Percentiles rank a stretch among this genome's conserved stretches.
These are phyloP conservation scores for Aurantiochytrium sp. DNA, from an alignment of 108 stramenopile species.

Conservation along the genomic window DNA sequence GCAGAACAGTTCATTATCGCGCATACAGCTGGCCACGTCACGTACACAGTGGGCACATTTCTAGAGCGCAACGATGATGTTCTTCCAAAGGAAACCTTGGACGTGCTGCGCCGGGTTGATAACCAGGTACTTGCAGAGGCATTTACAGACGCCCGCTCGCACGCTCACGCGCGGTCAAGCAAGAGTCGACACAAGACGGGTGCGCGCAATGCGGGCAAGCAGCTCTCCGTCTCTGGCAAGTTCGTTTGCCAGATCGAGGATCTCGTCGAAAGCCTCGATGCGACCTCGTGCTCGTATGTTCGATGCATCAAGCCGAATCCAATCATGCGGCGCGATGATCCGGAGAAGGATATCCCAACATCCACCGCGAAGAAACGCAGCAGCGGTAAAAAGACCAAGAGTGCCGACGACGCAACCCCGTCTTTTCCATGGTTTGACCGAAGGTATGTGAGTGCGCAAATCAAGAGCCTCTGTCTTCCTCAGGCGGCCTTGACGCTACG, in stretches of 20 bases:
- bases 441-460: conserved; percentile 36
- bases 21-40: conserved; percentile 56
- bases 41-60: conserved; percentile 46
- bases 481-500: conserved; percentile 46
- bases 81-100: conserved; percentile 16
- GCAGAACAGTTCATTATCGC: conserved; percentile 35
- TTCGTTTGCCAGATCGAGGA: conserved; percentile 38
- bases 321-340: not conserved
- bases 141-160: not conserved
- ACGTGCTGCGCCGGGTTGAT: not conserved
- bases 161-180: not conserved
- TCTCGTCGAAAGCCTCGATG: conserved; percentile 24
- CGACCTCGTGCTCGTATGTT: conserved; percentile 42
- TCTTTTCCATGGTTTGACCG: conserved; percentile 2
- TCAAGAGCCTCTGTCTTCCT: conserved; percentile 32
- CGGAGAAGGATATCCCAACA: too few relatives aligned
- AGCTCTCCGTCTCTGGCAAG: conserved; percentile 29
- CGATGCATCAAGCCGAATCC: conserved; percentile 50
- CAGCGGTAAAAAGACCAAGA: not conserved
- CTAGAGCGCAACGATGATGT: conserved; percentile 58
- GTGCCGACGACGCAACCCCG: not conserved
- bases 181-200: not conserved
- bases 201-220: not conserved
- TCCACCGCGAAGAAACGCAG: too few relatives aligned
- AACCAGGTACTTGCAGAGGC: not conserved